Base-by-base conservation (phyloP, 441 rosid genomes). In the Hura crepitans region DNA sequence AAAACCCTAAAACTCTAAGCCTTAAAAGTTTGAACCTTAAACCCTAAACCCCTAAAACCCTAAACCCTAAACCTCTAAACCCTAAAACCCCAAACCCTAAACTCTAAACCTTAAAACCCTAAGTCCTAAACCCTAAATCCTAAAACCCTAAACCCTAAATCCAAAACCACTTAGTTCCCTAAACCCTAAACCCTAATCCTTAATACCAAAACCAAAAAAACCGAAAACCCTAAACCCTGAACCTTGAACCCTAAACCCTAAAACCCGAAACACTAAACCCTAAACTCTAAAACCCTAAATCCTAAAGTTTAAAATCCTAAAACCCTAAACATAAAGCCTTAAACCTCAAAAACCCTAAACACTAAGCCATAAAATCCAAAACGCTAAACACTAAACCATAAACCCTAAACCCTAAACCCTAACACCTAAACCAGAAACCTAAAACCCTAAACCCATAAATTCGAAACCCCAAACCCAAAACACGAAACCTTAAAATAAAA, bases 401-500 rank as follows among this genome's bases (percentile, higher is more conserved):
- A 23, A 64, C 49, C 68, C 55, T 33, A 25, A 65, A 47, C 50
- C 56, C 39, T 53, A 46, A 65, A 47, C 56, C 56, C 68, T 47
- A 65, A 65, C 14, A 56, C 68, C 56, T 65, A 65, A 65, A 65
- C 68, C 68, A 56, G 9, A 2, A 46, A 64, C 18, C 68, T 56
- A 10, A 12, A 45, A 65, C 33, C 56, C 68, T 18, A 13, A 64
- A 64, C 35, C 62, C 60, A n/a, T 28, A 30, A 58, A 57, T 30
- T 66, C 73, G n/a, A 45, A 70, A 59, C 66, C 73, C 66, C 11
- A 59, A 70, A 59, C 73, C 73, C 66, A 30, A 70, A 70, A 58
- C 66, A 66, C 73, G 30, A 70, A 70, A 59, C 63, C 63, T 64
- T 37, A 68, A 68, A 54, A 31, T 50, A 62, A 23, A 68, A 68